Conservation (phyloP, 805 yeast genomes). For the Danielozyma ontarioensis region DNA sequence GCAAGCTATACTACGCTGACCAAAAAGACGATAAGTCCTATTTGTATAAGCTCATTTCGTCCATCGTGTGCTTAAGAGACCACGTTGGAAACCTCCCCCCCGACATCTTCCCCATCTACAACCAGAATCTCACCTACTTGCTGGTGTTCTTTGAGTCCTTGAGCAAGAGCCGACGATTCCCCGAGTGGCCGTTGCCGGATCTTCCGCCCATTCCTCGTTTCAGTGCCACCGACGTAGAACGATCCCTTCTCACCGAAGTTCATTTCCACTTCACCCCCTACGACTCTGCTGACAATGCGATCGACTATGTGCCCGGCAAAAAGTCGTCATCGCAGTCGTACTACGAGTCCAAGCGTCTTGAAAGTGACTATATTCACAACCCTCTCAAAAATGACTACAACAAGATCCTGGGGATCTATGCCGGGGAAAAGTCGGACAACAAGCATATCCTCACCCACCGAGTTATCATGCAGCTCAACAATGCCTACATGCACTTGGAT, state of each 20-base stretch:
- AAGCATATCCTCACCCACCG: conserved; percentile 52
- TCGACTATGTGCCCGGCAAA: conserved; percentile 6
- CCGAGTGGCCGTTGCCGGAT: conserved; percentile 76
- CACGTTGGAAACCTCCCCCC: conserved; percentile 79
- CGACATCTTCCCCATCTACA: conserved; percentile 69
- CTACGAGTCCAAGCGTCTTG: conserved; percentile 58
- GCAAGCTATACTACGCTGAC: conserved; percentile 44
- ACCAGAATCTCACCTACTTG: conserved; percentile 59
- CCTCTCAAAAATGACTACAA: conserved; percentile 53
- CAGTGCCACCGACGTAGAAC: conserved; percentile 72
- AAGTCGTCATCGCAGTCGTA: conserved; percentile 27
- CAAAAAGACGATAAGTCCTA: conserved; percentile 26
- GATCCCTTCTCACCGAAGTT: conserved; percentile 69
- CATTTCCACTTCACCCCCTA: conserved; percentile 53
- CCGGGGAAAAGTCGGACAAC: conserved; percentile 28
- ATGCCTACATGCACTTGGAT: conserved; percentile 38
- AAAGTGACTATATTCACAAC: conserved; percentile 63
- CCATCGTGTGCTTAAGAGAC: conserved; percentile 76
- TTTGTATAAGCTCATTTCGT: conserved; percentile 69
- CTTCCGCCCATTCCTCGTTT: conserved; percentile 58
- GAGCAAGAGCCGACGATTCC: conserved; percentile 15
- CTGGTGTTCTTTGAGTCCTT: conserved; percentile 52
- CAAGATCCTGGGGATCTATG: conserved; percentile 45
- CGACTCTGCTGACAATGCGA: conserved; percentile 35
- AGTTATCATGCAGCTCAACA: conserved; percentile 51